Percentiles rank a stretch among this genome's conserved stretches.
Evolutionary conservation across 73 alveolate species (phyloP).

Genomic region (Diophrys appendiculata): DNA sequence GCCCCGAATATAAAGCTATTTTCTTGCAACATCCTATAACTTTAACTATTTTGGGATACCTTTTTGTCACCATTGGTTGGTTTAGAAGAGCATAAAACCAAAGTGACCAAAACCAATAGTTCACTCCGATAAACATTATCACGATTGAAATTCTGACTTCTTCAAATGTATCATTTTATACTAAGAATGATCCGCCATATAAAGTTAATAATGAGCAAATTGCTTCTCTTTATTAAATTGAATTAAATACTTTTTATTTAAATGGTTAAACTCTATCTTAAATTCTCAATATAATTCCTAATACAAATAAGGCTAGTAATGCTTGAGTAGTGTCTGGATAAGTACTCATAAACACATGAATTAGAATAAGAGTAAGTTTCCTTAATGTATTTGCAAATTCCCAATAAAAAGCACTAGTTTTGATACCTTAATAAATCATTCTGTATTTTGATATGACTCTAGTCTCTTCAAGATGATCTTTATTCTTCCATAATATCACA

Average conservation of each 20-base stretch:
- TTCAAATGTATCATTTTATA: too few relatives aligned
- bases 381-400: slow-evolving; percentile 50
- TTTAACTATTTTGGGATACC: too few relatives aligned
- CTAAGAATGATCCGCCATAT: too few relatives aligned
- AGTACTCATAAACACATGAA: slow-evolving; percentile 33
- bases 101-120: too few relatives aligned
- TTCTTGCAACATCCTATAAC: too few relatives aligned
- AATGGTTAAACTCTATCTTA: slow-evolving; percentile 44
- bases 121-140: too few relatives aligned
- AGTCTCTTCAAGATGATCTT: slow-evolving; percentile 25
- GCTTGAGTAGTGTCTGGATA: slow-evolving; percentile 20
- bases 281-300: slow-evolving; percentile 15
- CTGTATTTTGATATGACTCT: slow-evolving; percentile 17
- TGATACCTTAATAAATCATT: slow-evolving; percentile 47
- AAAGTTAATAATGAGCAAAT: too few relatives aligned
- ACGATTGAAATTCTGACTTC: too few relatives aligned
- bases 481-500: slow-evolving; percentile 15
- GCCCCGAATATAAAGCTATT: too few relatives aligned
- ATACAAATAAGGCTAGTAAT: slow-evolving; percentile 27
- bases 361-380: slow-evolving; percentile 26
- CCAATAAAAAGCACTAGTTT: slow-evolving; percentile 51
- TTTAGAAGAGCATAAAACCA: too few relatives aligned
- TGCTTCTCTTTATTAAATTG: too few relatives aligned
- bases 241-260: neutral
- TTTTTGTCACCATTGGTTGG: too few relatives aligned